Evolutionary conservation across 2,329 filamentous ascomycete species (phyloP).

Genomic region (Fusarium metavorans): DNA sequence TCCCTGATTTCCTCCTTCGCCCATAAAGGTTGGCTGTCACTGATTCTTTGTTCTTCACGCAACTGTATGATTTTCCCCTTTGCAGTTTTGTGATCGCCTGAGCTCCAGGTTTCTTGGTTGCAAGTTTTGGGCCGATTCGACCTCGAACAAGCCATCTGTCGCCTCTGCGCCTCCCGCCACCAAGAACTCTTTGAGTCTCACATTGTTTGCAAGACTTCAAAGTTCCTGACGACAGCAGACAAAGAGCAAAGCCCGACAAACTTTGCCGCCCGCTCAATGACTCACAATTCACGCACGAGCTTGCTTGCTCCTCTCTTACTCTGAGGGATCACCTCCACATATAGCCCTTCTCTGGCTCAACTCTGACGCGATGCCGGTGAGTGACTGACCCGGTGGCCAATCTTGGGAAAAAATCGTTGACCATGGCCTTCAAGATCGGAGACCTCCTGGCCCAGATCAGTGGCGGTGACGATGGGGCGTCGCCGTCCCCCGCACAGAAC

Average conservation of each 20-base stretch:
- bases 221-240: constrained; percentile 39
- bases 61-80: constrained; percentile 36
- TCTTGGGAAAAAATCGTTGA: constrained; percentile 33
- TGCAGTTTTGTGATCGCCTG: constrained; percentile 41
- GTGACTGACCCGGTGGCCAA: constrained; percentile 23
- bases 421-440: constrained; percentile 47
- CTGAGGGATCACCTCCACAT: constrained; percentile 14
- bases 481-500: constrained; percentile 49
- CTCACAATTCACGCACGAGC: constrained; percentile 41
- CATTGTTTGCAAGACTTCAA: constrained; percentile 31
- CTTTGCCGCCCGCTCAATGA: constrained; percentile 42
- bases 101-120: constrained; percentile 26
- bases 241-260: constrained; percentile 18
- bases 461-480: constrained; percentile 62
- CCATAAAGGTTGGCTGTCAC: constrained; percentile 43
- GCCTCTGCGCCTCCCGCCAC: constrained; percentile 41
- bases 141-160: constrained; percentile 31
- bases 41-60: constrained; percentile 42
- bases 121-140: constrained; percentile 40
- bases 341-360: constrained; percentile 15
- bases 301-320: constrained; percentile 40
- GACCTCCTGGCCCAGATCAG: constrained; percentile 67
- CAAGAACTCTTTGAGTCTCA: constrained; percentile 18
- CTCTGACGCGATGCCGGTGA: constrained; percentile 48
- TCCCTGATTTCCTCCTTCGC: constrained; percentile 41